Percentiles rank a stretch among this genome's conserved stretches.
phyloP scores from a whole-genome alignment of 192 early-diverging fungal genomes.

The Linnemannia elongata region DNA sequence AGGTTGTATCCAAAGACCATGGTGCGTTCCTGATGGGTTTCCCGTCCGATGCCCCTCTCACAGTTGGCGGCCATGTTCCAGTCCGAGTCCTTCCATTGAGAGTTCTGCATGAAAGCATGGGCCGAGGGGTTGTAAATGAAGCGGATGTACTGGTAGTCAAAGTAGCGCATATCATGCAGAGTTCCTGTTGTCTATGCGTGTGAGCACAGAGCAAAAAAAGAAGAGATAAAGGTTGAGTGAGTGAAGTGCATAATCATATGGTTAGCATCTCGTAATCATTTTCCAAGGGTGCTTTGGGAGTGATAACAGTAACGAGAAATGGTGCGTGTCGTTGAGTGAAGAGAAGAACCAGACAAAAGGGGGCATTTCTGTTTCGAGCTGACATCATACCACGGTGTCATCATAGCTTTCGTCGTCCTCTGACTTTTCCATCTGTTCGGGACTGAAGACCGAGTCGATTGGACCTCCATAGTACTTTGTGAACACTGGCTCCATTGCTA shows the following conservation, averaged over 20 bases:
- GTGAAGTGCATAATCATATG: slow-evolving; percentile 43
- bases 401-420: slow-evolving; percentile 46
- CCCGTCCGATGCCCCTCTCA: slow-evolving; percentile 69
- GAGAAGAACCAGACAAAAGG: not conserved
- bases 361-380: not conserved
- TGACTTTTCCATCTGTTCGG: slow-evolving; percentile 59
- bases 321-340: too few species aligned
- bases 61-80: slow-evolving; percentile 60
- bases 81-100: slow-evolving; percentile 67
- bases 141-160: slow-evolving; percentile 71
- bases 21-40: slow-evolving; percentile 67
- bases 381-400: slow-evolving; percentile 59
- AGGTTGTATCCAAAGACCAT: slow-evolving; percentile 80
- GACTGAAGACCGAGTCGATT: slow-evolving; percentile 76
- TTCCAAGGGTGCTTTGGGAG: not conserved
- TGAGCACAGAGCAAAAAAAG: slow-evolving; percentile 14
- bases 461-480: slow-evolving; percentile 75
- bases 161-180: slow-evolving; percentile 61
- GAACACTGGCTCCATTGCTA: slow-evolving; percentile 64
- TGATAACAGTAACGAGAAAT: not conserved
- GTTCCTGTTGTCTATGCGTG: slow-evolving; percentile 47
- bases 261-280: not conserved
- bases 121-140: slow-evolving; percentile 67
- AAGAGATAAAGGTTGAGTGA: slow-evolving; percentile 57
- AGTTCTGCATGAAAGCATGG: slow-evolving; percentile 62